Evolutionary conservation across 1,139 yeast genomes (phyloP), one percentile per base, ranked within the genome.

Genomic region (Hemisphaericaspora lyxosophila): DNA sequence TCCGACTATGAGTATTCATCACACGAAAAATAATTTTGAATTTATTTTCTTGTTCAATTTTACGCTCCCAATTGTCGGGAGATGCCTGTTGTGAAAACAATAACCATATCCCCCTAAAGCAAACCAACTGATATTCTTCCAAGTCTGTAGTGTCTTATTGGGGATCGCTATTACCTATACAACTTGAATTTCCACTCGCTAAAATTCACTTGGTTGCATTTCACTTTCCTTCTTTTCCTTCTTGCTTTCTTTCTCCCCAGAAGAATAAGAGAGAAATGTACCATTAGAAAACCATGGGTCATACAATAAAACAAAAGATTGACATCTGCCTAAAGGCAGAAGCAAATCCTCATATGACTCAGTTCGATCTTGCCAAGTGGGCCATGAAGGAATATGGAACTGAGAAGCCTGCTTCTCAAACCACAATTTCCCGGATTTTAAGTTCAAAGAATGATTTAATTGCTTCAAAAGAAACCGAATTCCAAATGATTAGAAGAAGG

Each of bases 271-370:
- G 23, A 20, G 23, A 20, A 20, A 20, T 20, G 23, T 4, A 20
- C 23, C 23, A 31, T 19, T n/a, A 23, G 4, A 9, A 31, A 29
- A 26, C 20, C 18, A 76, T 77, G 82, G 82, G 82, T 4, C 76
- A 73, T 47, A 75, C 79, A 6, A 73, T 77, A 44, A 81, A 80
- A 53, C 85, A 80, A 49, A 78, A 81, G 57, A 80, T 80, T 29
- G 85, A 79, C 48, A 79, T 81, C 39, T 80, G 85, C 50, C 70
- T 81, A 36, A 78, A 80, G 69, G 78, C 85, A 14, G 85, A 80
- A 54, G 65, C 82, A 14, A 75, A 78, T 46, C 85, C 85, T 1
- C 71, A 72, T 24, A 78, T 82, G 85, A 80, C 85, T 2, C 87
- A 81, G 53, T 67, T 72, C n/a, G 85, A 80, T 46, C 55, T 81